Percentiles rank a stretch among this genome's conserved stretches.
phyloP scores from a whole-genome alignment of 2,329 filamentous ascomycete species.

The Dothistroma pini region DNA sequence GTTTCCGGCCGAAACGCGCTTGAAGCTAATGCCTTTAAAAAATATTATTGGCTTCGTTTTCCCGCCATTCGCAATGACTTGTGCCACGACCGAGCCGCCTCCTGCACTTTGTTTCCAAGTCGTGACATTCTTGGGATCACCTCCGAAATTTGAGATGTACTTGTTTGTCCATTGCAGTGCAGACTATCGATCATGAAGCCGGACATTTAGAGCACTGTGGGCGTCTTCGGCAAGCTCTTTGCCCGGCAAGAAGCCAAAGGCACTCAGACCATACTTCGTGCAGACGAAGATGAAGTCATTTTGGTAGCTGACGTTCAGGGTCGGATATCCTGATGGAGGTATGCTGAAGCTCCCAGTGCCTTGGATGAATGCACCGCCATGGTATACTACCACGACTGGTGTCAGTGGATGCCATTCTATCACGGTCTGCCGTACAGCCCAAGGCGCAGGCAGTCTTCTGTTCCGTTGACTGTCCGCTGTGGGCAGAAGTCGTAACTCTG shows the following conservation, averaged over 20 bases:
- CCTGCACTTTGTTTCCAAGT: conserved; percentile 26
- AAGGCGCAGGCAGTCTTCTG: conserved; percentile 44
- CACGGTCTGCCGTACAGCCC: conserved; percentile 59
- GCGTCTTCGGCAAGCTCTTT: conserved; percentile 39
- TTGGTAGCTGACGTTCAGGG: conserved; percentile 51
- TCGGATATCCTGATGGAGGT: conserved; percentile 55
- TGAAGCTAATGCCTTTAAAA: conserved; percentile 50
- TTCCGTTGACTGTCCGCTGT: conserved; percentile 22
- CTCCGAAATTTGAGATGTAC: conserved; percentile 43
- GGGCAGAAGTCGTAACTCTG: conserved; percentile 38
- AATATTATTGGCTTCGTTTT: conserved; percentile 43
- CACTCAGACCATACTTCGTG: conserved; percentile 48
- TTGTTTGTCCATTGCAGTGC: conserved; percentile 52
- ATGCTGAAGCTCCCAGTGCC: conserved; percentile 54
- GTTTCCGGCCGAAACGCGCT: conserved; percentile 60
- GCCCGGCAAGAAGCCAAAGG: conserved; percentile 43
- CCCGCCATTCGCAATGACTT: conserved; percentile 53
- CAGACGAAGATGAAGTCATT: conserved; percentile 54
- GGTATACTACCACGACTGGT: conserved; percentile 59
- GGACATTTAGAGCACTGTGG: conserved; percentile 39
- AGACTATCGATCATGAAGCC: conserved; percentile 47
- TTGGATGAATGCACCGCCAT: conserved; percentile 60
- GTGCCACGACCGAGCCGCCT: conserved; percentile 48
- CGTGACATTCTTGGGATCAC: conserved; percentile 25
- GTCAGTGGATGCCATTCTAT: conserved; percentile 41